Evolutionary conservation across 148 eudicot species (phyloP), one percentile per base, ranked within the genome.

Genomic region (Salicornia ramosissima): DNA sequence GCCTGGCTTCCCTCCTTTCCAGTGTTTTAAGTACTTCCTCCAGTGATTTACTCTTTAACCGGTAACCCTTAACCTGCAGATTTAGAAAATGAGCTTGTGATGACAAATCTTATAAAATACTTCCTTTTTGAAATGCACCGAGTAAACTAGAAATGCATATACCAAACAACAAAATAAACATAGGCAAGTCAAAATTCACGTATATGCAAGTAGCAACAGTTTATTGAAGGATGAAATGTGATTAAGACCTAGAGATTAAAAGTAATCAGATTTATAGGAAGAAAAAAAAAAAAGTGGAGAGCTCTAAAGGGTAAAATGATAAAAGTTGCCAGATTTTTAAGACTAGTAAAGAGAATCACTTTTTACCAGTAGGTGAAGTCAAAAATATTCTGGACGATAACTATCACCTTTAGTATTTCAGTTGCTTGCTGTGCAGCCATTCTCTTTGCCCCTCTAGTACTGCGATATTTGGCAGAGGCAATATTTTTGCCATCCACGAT

Each of bases 61-160:
- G 84, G 83, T 82, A 86, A 71, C 97, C 99, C 79, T 80, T 79
- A 75, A 75, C 97, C 99, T 94, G 80, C 73, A 80, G 16, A 81
- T 76, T 55, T 51, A 36, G 10, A 43, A 39, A 65, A 49, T 40
- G 46, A 63, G 42, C 68, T 59, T 15, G 42, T 25, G 28, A 69
- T 24, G 66, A 33, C 24, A 46, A 24, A 24, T 8, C 0, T 6
- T 6, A 53, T 53, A 21, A 5, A 21, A 45, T 45, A 45, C 14
- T 45, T 45, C 1, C 14, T 7, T 11, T 22, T 24, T 50, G n/a
- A 19, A 50, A n/a, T n/a, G 24, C 24, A 19, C 54, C 1, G 9
- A n/a, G 25, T 24, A 50, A 50, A 50, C 21, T 8, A 53, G 57
- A 14, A 68, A 22, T 46, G 46, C 55, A 26, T 25, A 25, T 26